Evolutionary conservation across 305 asterid genomes (phyloP).

Genomic region (Rubia peregrina): DNA sequence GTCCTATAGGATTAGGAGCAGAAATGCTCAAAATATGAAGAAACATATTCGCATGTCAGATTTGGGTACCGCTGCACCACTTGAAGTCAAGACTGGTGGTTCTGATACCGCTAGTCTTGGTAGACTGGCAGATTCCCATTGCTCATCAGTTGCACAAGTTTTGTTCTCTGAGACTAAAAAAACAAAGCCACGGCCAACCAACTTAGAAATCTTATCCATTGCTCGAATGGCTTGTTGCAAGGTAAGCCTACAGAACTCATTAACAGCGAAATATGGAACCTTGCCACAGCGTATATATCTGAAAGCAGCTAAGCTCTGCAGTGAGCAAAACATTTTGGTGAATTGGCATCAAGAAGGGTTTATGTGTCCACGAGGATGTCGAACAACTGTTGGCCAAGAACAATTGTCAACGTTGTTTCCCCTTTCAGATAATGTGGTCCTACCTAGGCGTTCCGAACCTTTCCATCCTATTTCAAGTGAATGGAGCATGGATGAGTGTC

Average conservation of each 20-base stretch:
- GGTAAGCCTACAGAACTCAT: slow-evolving; percentile 53
- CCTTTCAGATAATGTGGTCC: slow-evolving; percentile 31
- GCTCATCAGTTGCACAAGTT: slow-evolving; percentile 75
- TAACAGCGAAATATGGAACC: slow-evolving; percentile 62
- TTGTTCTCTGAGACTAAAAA: slow-evolving; percentile 65
- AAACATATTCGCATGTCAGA: slow-evolving; percentile 56
- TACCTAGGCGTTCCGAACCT: slow-evolving; percentile 29
- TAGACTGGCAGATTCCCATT: slow-evolving; percentile 74
- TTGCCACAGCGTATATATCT: slow-evolving; percentile 72
- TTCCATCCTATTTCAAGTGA: slow-evolving; percentile 41
- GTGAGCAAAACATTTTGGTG: slow-evolving; percentile 72
- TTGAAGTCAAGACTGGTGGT: slow-evolving; percentile 35
- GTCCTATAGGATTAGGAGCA: slow-evolving; percentile 67
- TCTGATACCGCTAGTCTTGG: slow-evolving; percentile 54
- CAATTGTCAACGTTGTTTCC: slow-evolving; percentile 39
- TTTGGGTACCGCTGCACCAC: slow-evolving; percentile 34
- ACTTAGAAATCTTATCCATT: slow-evolving; percentile 58
- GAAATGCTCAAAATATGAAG: slow-evolving; percentile 64
- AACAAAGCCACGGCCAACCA: slow-evolving; percentile 71
- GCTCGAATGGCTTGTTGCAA: slow-evolving; percentile 86
- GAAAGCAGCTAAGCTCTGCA: slow-evolving; percentile 90
- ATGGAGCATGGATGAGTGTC: slow-evolving; percentile 87
- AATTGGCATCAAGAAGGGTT: slow-evolving; percentile 82
- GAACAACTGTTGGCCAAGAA: slow-evolving; percentile 27
- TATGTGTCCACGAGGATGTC: slow-evolving; percentile 81